Evolutionary conservation across 1,284 basidiomycete species (phyloP), one percentile per base, ranked within the genome.

Genomic region (Rhodofomes roseus): DNA sequence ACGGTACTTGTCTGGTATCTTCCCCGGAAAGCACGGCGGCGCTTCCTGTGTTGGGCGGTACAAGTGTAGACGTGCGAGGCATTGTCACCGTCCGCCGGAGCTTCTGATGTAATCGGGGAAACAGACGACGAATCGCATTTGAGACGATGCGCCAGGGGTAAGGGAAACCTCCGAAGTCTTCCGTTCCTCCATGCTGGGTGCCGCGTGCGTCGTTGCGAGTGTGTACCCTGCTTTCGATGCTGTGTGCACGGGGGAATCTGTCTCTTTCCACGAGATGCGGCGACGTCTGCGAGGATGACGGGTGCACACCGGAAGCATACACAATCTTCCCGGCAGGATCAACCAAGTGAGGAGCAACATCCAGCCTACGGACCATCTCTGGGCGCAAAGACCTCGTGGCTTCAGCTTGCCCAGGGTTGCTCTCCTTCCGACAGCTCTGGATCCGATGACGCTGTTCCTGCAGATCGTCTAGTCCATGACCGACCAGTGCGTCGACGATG

Each of bases 121-220:
- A 87, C 53, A 88, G 67, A 43, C 73, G 75, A 16, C 76, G 68
- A 29, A 90, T 72, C 0, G 85, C 64, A 5, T 70, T 71, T 2
- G 75, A 76, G 2, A 86, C 60, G 22, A 95, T 71, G 56, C 83
- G 76, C 62, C 86, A 76, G 0, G 93, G 93, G 68, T 89, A 92
- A 0, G 95, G 94, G 73, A 96, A 97, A 0, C 94, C 95, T 36
- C 95, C 95, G 64, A 92, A 93, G 31, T 64, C 62, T 29, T 62
- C 66, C 11, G 65, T 60, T 2, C 27, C 34, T 9, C 2, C 48
- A 18, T 43, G 25, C 11, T 43, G 22, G 8, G 56, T 31, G 23
- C 37, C 22, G 34, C 22, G 50, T 23, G 14, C 9, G 25, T 40
- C 22, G 20, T 23, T 22, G 12, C 39, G 18, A 7, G 52, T 23